Conservation (phyloP, 2,329 filamentous ascomycete species). For the Akanthomyces lecanii region DNA sequence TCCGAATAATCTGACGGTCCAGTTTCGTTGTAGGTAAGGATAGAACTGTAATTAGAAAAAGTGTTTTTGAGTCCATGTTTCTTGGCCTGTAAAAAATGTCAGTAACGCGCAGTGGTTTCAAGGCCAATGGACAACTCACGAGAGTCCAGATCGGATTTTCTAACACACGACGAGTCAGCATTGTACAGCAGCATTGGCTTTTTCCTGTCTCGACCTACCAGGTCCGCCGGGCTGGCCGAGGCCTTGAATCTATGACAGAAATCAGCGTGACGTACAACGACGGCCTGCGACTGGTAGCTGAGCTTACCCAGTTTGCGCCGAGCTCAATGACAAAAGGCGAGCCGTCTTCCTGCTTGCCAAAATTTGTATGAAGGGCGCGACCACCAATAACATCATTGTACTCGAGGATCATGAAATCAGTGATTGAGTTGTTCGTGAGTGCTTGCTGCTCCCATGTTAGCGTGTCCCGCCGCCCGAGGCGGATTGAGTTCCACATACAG, state of each 20-base stretch:
- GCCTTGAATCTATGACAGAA: slow-evolving; percentile 18
- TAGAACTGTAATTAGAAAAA: slow-evolving; percentile 54
- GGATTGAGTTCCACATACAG: not conserved
- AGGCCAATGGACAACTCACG: slow-evolving; percentile 3
- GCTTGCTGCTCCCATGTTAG: slow-evolving; percentile 40
- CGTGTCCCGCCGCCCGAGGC: not conserved
- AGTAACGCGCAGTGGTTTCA: not conserved
- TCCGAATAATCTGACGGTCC: slow-evolving; percentile 48
- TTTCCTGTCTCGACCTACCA: slow-evolving; percentile 18
- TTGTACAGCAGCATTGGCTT: not conserved
- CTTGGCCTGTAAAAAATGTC: slow-evolving; percentile 35
- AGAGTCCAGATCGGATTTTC: slow-evolving; percentile 62
- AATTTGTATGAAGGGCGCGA: slow-evolving; percentile 52
- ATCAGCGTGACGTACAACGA: not conserved
- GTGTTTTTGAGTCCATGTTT: slow-evolving; percentile 54
- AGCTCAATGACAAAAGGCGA: slow-evolving; percentile 57
- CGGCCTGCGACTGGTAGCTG: not conserved
- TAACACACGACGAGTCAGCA: slow-evolving; percentile 21
- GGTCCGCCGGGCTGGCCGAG: slow-evolving; percentile 24
- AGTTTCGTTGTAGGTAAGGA: slow-evolving; percentile 56
- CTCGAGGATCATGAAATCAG: slow-evolving; percentile 63
- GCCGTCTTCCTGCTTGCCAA: slow-evolving; percentile 48
- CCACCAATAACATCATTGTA: slow-evolving; percentile 60
- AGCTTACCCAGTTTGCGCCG: slow-evolving; percentile 60
- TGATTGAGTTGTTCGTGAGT: slow-evolving; percentile 54